Evolutionary conservation across 1,139 yeast species (phyloP).

Genomic region (Taphrina populina): DNA sequence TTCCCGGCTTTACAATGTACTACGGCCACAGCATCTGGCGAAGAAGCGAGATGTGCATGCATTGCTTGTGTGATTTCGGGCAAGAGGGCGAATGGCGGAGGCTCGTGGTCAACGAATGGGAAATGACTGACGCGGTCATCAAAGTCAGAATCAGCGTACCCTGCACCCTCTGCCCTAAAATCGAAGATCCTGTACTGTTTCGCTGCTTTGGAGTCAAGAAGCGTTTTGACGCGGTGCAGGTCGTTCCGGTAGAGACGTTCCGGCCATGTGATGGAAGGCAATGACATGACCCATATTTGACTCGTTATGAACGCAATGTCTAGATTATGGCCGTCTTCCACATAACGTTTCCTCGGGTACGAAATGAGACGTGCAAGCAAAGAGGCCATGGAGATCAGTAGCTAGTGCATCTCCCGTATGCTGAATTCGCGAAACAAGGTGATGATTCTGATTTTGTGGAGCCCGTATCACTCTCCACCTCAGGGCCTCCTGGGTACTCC

Average conservation of each 20-base stretch:
- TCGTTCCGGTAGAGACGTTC: conserved; percentile 58
- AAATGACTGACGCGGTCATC: conserved; percentile 47
- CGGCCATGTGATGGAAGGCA: conserved; percentile 57
- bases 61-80: conserved; percentile 52
- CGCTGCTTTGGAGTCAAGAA: conserved; percentile 54
- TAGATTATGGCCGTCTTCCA: conserved; percentile 41
- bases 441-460: too few relatives aligned
- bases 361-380: conserved; percentile 18
- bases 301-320: conserved; percentile 68
- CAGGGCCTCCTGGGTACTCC: too few relatives aligned
- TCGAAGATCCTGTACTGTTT: conserved; percentile 72
- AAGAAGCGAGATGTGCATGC: conserved; percentile 47
- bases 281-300: conserved; percentile 66
- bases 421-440: too few relatives aligned
- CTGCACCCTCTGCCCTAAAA: conserved; percentile 60
- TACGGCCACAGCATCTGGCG: conserved; percentile 53
- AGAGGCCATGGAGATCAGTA: conserved; percentile 4
- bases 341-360: conserved; percentile 27
- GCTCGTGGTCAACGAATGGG: conserved; percentile 75
- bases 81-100: conserved; percentile 63
- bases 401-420: too few relatives aligned
- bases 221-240: conserved; percentile 54
- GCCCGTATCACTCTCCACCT: too few relatives aligned
- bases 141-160: conserved; percentile 53
- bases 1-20: conserved; percentile 91